Percentiles rank a stretch among this genome's conserved stretches.
Evolutionary conservation across 1,284 basidiomycete genomes (phyloP).

Genomic region (Exobasidium cylindrosporum): DNA sequence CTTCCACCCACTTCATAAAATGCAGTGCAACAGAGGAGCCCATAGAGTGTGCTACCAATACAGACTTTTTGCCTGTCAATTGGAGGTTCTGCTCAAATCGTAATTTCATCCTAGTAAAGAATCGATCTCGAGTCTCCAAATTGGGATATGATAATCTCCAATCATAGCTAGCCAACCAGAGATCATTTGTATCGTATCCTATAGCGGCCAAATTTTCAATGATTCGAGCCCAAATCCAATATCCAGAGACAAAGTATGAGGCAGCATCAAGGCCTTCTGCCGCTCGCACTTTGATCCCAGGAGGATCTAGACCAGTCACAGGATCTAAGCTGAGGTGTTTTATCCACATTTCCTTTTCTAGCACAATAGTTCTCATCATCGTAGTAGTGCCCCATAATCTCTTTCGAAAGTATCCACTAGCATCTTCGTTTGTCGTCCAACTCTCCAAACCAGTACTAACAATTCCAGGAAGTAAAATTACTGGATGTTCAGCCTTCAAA

Average conservation of each 20-base stretch:
- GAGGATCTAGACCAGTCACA: conserved; percentile 81
- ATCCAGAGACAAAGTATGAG: conserved; percentile 78
- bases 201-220: conserved; percentile 78
- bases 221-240: conserved; percentile 94
- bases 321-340: conserved; percentile 85
- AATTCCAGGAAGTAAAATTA: conserved; percentile 52
- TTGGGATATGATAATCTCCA: conserved; percentile 82
- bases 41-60: conserved; percentile 74
- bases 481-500: conserved; percentile 46
- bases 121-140: conserved; percentile 82
- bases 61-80: conserved; percentile 75
- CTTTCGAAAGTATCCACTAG: conserved; percentile 45
- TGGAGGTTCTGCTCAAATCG: conserved; percentile 78
- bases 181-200: conserved; percentile 51
- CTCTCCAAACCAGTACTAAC: conserved; percentile 51
- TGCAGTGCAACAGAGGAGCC: conserved; percentile 51
- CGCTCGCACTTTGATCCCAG: conserved; percentile 82
- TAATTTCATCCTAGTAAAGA: conserved; percentile 80
- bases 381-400: conserved; percentile 57
- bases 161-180: conserved; percentile 52
- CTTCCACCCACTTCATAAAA: conserved; percentile 85
- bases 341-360: conserved; percentile 85
- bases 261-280: conserved; percentile 76
- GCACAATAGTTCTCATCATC: conserved; percentile 81
- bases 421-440: conserved; percentile 43